Evolutionary conservation across 208 protist genomes (phyloP).

Genomic region (Phytomonas francai): DNA sequence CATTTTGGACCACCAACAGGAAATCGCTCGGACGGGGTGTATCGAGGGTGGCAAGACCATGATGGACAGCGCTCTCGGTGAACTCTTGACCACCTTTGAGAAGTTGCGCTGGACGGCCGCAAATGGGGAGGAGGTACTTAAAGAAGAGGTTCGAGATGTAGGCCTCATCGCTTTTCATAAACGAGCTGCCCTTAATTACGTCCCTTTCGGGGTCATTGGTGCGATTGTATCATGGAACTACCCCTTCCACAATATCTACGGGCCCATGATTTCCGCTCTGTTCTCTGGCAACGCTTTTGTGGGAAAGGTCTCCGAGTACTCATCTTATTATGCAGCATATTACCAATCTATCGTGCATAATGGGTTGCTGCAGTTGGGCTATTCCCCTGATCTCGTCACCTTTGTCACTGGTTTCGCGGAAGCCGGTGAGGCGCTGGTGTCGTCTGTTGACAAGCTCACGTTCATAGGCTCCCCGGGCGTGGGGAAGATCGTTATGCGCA

Average conservation of each 20-base stretch:
- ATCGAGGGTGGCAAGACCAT: slow-evolving; percentile 90
- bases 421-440: slow-evolving; percentile 84
- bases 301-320: slow-evolving; percentile 92
- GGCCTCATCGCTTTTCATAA: slow-evolving; percentile 88
- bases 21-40: slow-evolving; percentile 83
- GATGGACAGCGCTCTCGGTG: slow-evolving; percentile 86
- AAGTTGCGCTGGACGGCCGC: slow-evolving; percentile 87
- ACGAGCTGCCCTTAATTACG: slow-evolving; percentile 72
- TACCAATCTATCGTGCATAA: slow-evolving; percentile 89
- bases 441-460: slow-evolving; percentile 88
- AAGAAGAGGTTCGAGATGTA: slow-evolving; percentile 75
- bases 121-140: slow-evolving; percentile 72
- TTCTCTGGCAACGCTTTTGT: slow-evolving; percentile 93
- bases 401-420: slow-evolving; percentile 92
- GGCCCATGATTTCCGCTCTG: slow-evolving; percentile 91
- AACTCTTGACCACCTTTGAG: slow-evolving; percentile 89
- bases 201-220: slow-evolving; percentile 88
- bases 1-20: slow-evolving; percentile 67
- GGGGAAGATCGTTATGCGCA: slow-evolving; percentile 89
- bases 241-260: slow-evolving; percentile 93
- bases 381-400: slow-evolving; percentile 85
- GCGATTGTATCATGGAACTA: slow-evolving; percentile 95
- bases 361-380: slow-evolving; percentile 77
- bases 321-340: slow-evolving; percentile 87
- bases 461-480: slow-evolving; percentile 88